Conservation (phyloP, 2,329 filamentous ascomycete genomes). For the Didymella exigua region DNA sequence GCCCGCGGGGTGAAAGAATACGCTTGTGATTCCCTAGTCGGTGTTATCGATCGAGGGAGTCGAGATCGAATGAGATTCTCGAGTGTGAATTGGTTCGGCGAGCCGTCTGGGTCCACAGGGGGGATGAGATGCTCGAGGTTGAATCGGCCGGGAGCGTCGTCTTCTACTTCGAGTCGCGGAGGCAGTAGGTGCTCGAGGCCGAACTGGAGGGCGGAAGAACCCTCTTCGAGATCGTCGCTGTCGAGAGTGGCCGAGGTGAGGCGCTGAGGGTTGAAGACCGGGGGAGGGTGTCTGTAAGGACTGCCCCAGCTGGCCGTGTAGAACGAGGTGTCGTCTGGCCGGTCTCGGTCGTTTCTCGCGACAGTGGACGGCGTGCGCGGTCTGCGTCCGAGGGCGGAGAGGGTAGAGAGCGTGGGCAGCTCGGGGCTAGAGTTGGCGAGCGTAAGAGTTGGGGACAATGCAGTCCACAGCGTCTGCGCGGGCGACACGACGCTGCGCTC, state of each 20-base stretch:
- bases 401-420: constrained; percentile 46
- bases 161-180: constrained; percentile 38
- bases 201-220: constrained; percentile 45
- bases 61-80: constrained; percentile 49
- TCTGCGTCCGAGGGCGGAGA: constrained; percentile 39
- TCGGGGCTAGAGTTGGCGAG: constrained; percentile 51
- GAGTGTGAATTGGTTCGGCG: constrained; percentile 46
- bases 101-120: constrained; percentile 38
- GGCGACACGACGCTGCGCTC: constrained; percentile 39
- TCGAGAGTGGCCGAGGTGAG: constrained; percentile 37
- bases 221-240: constrained; percentile 49
- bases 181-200: constrained; percentile 49
- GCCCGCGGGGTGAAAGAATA: constrained; percentile 36
- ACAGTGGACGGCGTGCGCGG: constrained; percentile 45
- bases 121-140: constrained; percentile 50
- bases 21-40: constrained; percentile 28
- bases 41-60: constrained; percentile 37
- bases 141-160: constrained; percentile 44
- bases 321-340: constrained; percentile 58
- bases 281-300: constrained; percentile 75
- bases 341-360: constrained; percentile 40
- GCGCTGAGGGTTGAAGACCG: constrained; percentile 41
- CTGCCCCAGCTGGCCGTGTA: constrained; percentile 90
- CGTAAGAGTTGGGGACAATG: constrained; percentile 49
- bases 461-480: constrained; percentile 47